Evolutionary conservation across 352 stramenopile species (phyloP).

Genomic region (Phytophthora pseudosyringae): DNA sequence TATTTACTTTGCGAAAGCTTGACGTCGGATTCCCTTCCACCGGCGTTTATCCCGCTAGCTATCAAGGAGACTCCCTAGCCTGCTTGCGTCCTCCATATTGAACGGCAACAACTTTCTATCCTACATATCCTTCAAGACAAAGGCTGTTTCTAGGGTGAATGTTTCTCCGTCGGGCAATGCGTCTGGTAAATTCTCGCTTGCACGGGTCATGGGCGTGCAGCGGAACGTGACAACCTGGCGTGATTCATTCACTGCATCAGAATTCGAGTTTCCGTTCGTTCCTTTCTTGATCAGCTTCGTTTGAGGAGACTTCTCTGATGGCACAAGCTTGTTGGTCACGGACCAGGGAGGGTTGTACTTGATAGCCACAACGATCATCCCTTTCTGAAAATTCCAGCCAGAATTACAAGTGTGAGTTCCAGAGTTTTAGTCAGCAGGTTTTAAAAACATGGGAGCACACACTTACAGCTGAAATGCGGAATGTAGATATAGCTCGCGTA

Average conservation of each 20-base stretch:
- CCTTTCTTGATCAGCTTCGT: slow-evolving; percentile 24
- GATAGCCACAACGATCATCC: slow-evolving; percentile 81
- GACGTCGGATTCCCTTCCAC: slow-evolving; percentile 25
- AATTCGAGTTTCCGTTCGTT: slow-evolving; percentile 8
- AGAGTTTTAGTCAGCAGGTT: background rate
- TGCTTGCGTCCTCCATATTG: background rate
- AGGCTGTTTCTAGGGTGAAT: slow-evolving; percentile 55
- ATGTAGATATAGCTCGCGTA: slow-evolving; percentile 28
- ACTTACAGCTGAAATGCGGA: slow-evolving; percentile 64
- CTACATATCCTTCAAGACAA: slow-evolving; percentile 46
- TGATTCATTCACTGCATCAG: slow-evolving; percentile 13
- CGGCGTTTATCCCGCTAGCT: slow-evolving; percentile 21
- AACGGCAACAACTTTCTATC: too few species aligned
- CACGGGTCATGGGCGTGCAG: slow-evolving; percentile 46
- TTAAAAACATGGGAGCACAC: background rate
- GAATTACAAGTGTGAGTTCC: background rate
- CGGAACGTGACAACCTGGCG: slow-evolving; percentile 55
- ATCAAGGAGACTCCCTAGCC: slow-evolving; percentile 11
- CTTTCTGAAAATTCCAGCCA: slow-evolving; percentile 45
- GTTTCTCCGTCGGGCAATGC: slow-evolving; percentile 42
- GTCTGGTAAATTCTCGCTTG: slow-evolving; percentile 34
- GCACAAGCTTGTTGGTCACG: slow-evolving; percentile 4
- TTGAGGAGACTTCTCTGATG: slow-evolving; percentile 18
- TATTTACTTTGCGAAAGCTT: slow-evolving; percentile 51
- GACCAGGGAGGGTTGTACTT: slow-evolving; percentile 43